Percentiles rank a stretch among this genome's conserved stretches.
Evolutionary conservation across 768 basidiomycete species (phyloP).

Genomic region (Peribolospora kevripleyi): DNA sequence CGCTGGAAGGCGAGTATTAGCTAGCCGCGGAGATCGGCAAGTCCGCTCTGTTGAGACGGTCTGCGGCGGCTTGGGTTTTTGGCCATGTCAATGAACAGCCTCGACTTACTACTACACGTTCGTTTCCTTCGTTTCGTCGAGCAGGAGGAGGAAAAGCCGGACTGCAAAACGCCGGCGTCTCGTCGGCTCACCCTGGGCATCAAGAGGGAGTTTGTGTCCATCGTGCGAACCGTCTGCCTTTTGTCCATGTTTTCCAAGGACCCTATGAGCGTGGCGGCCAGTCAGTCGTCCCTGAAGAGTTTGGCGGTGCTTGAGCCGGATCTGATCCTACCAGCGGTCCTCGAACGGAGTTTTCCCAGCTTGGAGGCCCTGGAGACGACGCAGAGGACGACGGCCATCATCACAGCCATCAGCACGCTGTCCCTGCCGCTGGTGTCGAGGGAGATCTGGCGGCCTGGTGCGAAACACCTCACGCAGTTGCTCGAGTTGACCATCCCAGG

Average conservation of each 20-base stretch:
- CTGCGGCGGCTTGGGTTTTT: too few relatives aligned
- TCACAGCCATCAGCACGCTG: conserved; percentile 60
- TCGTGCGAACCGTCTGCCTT: conserved; percentile 52
- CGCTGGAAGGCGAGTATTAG: conserved; percentile 25
- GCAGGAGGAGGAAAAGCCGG: conserved; percentile 49
- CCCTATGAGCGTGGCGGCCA: conserved; percentile 42
- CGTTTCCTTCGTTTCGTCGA: conserved; percentile 28
- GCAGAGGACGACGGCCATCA: conserved; percentile 58
- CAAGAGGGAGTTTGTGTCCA: conserved; percentile 62
- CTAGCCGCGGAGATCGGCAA: too few relatives aligned
- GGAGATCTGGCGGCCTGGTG: conserved; percentile 52
- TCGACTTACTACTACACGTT: neutral
- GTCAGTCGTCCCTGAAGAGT: conserved; percentile 55
- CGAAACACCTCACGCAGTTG: conserved; percentile 54
- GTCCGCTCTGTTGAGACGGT: too few relatives aligned
- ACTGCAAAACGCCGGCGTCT: conserved; percentile 58
- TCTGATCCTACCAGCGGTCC: conserved; percentile 50
- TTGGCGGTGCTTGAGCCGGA: conserved; percentile 59
- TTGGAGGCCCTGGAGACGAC: conserved; percentile 25
- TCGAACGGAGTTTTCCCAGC: conserved; percentile 34
- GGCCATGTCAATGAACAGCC: neutral
- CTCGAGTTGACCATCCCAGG: conserved; percentile 61
- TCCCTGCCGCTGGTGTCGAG: conserved; percentile 58
- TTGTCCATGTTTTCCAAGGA: conserved; percentile 82
- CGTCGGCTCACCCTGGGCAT: conserved; percentile 54